Conservation (phyloP, 805 yeast genomes). For the Starmerella cellae region DNA sequence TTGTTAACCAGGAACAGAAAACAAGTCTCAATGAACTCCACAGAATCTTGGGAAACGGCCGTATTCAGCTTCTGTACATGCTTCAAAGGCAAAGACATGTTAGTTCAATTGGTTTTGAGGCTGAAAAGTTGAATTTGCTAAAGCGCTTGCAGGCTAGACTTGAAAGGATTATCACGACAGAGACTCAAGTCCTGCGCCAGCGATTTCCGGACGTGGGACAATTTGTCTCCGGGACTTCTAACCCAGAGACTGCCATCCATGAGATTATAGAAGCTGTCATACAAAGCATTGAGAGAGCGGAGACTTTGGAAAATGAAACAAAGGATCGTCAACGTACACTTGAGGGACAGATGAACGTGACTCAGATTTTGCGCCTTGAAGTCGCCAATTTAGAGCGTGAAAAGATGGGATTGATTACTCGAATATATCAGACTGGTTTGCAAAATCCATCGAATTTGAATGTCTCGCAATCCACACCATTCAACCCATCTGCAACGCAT, state of each 20-base stretch:
- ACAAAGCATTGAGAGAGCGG: background rate
- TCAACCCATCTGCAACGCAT: too few relatives aligned
- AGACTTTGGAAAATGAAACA: background rate
- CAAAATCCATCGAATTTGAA: too few relatives aligned
- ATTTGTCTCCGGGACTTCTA: background rate
- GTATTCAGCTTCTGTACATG: background rate
- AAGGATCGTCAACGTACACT: background rate
- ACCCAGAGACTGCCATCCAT: background rate
- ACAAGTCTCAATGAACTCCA: background rate
- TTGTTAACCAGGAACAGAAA: background rate
- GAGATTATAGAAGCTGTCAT: background rate
- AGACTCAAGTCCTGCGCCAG: background rate
- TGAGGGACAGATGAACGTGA: background rate
- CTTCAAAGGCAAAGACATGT: background rate
- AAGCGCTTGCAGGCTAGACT: background rate
- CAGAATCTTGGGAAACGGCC: background rate
- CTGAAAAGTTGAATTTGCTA: background rate
- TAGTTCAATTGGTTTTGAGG: background rate
- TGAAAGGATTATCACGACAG: background rate
- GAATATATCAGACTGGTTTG: too few relatives aligned
- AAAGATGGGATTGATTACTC: background rate
- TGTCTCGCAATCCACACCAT: too few relatives aligned
- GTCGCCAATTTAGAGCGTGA: background rate
- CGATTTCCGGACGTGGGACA: background rate
- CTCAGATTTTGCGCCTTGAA: background rate